Base-by-base conservation (phyloP, 306 rosid genomes). In the Glycine latifolia region DNA sequence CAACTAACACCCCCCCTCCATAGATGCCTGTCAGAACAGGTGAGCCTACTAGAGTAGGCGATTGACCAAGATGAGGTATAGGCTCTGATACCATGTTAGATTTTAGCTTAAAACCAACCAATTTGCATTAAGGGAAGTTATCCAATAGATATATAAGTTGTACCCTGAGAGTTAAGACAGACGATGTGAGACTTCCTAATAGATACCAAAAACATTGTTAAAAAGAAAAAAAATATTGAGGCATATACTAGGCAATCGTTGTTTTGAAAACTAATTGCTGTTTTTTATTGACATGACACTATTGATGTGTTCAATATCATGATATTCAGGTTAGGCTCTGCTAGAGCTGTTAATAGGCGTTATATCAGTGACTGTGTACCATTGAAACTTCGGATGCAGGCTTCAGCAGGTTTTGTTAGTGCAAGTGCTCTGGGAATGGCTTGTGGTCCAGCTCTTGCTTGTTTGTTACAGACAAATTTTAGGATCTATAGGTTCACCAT, bases 341-440 rank as follows among this genome's bases (percentile, higher is more conserved):
- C 99, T 49, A 89, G 99, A 88, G 99, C 99, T 20, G 98, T 96
- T 48, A 96, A 96, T 77, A 83, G 99, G 89, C 98, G 99, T 59
- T 96, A 96, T 83, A 95, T 95, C 78, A 95, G 97, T 75, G 99
- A 95, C 39, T 95, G 99, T 70, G 98, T 93, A 10, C 98, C 99
- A 7, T 56, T 87, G 81, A 93, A 89, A 87, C 79, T 77, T 73
- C 90, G 98, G 75, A 87, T 96, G 97, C 97, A 91, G 79, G 99
- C 99, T n/a, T 96, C 99, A 41, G 99, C 99, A 4, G 98, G 89
- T 79, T 94, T 94, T 87, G 98, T 94, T 8, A 92, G 97, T 78
- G 96, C 98, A 46, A 89, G 96, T 60, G 98, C 97, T 3, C 85
- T 94, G 9, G 99, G 99, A 83, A 96, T 96, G 99, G 98, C 99